These are phyloP conservation scores for Hippophae tibetana DNA, from an alignment of 306 rosid species.

Conservation along the genomic window DNA sequence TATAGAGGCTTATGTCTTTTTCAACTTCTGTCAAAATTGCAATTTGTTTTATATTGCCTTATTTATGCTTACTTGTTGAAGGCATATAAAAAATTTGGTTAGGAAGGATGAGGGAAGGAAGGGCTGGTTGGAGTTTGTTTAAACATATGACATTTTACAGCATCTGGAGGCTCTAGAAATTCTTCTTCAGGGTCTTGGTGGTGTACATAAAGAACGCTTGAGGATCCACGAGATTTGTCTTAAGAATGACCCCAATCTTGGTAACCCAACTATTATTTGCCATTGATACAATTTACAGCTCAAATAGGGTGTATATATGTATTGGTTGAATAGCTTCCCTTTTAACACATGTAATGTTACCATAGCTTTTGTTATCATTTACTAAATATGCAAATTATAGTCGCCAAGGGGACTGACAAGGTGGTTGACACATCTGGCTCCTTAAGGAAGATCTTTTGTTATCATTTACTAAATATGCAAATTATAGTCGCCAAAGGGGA, in stretches of 20 bases:
- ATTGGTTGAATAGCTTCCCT: neutral
- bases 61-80: neutral
- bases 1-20: too few species aligned
- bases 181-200: conserved; percentile 93
- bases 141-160: conserved; percentile 35
- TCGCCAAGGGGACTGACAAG: neutral
- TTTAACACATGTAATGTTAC: neutral
- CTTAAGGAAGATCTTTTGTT: too few species aligned
- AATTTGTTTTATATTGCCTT: too few species aligned
- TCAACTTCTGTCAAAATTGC: too few species aligned
- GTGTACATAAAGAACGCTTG: conserved; percentile 68
- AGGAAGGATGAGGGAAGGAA: neutral
- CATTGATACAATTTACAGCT: neutral
- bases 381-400: neutral
- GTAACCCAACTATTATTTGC: conserved; percentile 24
- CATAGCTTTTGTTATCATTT: neutral
- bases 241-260: conserved; percentile 74
- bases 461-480: neutral
- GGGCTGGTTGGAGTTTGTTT: conserved; percentile 2
- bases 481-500: neutral
- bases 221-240: conserved; percentile 82
- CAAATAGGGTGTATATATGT: neutral
- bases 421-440: too few species aligned
- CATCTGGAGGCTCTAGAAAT: conserved; percentile 96
- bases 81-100: too few species aligned